Evolutionary conservation across 768 basidiomycete genomes (phyloP).

Genomic region (Psilocybe tampanensis): DNA sequence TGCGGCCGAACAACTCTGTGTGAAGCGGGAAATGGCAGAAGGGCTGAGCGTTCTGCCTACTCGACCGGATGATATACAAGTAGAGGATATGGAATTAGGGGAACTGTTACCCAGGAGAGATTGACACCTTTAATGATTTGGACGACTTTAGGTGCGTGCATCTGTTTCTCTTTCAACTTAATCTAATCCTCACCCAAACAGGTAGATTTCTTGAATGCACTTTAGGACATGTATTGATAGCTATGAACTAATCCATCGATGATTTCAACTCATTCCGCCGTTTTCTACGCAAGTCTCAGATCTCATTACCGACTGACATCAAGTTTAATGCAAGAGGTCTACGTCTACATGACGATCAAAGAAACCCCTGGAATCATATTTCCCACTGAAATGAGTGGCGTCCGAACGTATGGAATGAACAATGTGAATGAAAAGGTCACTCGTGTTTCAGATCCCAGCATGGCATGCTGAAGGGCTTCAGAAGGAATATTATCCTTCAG

Average conservation of each 20-base stretch:
- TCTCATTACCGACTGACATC: background rate
- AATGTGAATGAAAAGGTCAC: too few relatives aligned
- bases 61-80: constrained; percentile 56
- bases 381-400: too few relatives aligned
- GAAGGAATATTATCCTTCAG: too few relatives aligned
- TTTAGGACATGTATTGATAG: constrained; percentile 19
- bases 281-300: background rate
- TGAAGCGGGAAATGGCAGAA: constrained; percentile 87
- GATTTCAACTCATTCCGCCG: background rate
- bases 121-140: constrained; percentile 21
- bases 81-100: constrained; percentile 63
- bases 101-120: constrained; percentile 42
- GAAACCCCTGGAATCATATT: too few relatives aligned
- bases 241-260: constrained; percentile 9
- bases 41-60: constrained; percentile 61
- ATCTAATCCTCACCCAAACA: background rate
- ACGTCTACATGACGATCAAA: too few relatives aligned
- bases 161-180: background rate
- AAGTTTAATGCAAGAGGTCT: background rate
- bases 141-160: constrained; percentile 11
- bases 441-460: too few relatives aligned
- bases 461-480: too few relatives aligned
- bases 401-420: too few relatives aligned
- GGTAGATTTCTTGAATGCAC: constrained; percentile 9
- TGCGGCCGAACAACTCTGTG: constrained; percentile 89